Base-by-base conservation (phyloP, 164 flowering plant genomes). In the Magnolia kwangsiensis region DNA sequence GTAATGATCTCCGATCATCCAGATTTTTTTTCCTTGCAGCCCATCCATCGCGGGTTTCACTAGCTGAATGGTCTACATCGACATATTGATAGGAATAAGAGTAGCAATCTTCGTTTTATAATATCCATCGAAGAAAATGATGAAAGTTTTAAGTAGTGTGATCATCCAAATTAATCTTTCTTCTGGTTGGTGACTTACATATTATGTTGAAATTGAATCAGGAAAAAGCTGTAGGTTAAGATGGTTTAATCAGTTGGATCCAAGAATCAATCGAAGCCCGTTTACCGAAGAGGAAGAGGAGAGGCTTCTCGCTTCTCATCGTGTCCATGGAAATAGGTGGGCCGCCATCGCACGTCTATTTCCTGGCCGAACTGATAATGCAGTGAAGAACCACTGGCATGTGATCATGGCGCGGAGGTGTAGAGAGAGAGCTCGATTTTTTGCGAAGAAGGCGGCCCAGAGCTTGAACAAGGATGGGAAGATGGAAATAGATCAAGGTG, bases 321-420 rank as follows among this genome's bases (percentile, higher is more conserved):
- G 92, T 59, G 74, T 88, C 71, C 88, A 90, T 76, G 94, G 94
- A 0, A 90, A 90, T 50, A 76, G 88, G 79, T 90, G 92, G 92
- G 85, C 90, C 2, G 80, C 86, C 1, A 89, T 90, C 16, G 91
- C 94, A 0, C 83, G 91, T 55, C 83, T 83, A 27, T 90, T 90
- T 50, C 94, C 94, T 0, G 91, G 92, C 8, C 84, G 94, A 4
- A 90, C 94, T 1, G 94, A 90, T 78, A 89, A 90, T 37, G 94
- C 92, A 4, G 90, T 90, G 63, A 90, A 90, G 89, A 90, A 89
- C 71, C 93, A 90, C 64, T 90, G 93, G 93, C 91, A 90, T 77
- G 91, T 88, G 59, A 83, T 88, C 69, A 87, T 87, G 90, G 92
- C 92, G 0, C 61, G 90, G 7, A 82, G 84, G 66, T 78, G 75